These are phyloP conservation scores for Eucalyptus regnans DNA, from an alignment of 345 rosid genomes.

Conservation along the genomic window DNA sequence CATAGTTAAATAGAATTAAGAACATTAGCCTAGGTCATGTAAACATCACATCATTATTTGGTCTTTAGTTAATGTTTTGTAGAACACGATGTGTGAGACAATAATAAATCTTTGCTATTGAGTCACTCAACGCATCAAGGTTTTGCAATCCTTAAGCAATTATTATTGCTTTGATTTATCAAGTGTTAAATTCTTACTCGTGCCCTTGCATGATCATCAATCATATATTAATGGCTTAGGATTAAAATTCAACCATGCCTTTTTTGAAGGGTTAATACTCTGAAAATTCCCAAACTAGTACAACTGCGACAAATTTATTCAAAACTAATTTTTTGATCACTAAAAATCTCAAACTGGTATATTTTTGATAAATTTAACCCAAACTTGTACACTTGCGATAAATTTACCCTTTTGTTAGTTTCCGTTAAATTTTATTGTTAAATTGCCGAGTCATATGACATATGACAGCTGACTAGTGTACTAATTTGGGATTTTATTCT, in stretches of 20 bases:
- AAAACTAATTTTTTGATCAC: too few species aligned
- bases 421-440: too few species aligned
- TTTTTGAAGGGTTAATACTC: rapidly evolving
- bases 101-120: neutral
- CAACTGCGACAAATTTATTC: rapidly evolving
- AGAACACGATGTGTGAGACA: neutral
- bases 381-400: rapidly evolving
- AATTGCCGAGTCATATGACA: rapidly evolving
- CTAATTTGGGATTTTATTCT: rapidly evolving
- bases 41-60: neutral
- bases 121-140: neutral
- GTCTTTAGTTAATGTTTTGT: neutral
- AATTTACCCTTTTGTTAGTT: rapidly evolving
- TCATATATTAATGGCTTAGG: neutral
- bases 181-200: neutral
- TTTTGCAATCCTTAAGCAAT: neutral
- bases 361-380: too few species aligned
- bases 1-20: too few species aligned
- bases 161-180: neutral
- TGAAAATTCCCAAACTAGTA: too few species aligned
- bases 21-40: neutral
- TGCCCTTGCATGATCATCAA: neutral
- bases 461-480: rapidly evolving
- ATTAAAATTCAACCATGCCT: neutral
- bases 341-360: too few species aligned